Conservation (phyloP, 345 rosid species). For the Luvunga scandens region DNA sequence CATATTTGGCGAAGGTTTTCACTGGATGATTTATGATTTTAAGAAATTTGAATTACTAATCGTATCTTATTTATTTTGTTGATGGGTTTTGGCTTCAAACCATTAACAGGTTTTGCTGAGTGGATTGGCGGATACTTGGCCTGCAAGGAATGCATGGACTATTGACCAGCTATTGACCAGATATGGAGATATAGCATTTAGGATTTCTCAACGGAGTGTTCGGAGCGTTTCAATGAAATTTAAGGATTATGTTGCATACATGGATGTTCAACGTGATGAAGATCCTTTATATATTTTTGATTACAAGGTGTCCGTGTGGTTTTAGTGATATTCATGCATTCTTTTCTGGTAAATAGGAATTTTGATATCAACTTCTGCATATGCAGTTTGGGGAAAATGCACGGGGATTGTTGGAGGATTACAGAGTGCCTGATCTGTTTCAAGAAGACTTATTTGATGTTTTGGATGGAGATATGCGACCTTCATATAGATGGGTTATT, state of each 20-base stretch:
- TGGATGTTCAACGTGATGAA: conserved; percentile 80
- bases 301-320: conserved; percentile 53
- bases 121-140: conserved; percentile 86
- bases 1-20: too few relatives aligned
- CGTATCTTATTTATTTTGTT: background rate
- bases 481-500: conserved; percentile 90
- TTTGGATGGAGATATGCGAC: conserved; percentile 68
- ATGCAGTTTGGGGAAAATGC: conserved; percentile 87
- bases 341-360: background rate
- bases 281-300: conserved; percentile 95
- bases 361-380: conserved; percentile 10
- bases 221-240: conserved; percentile 63
- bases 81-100: conserved; percentile 11
- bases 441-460: conserved; percentile 86
- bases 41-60: background rate
- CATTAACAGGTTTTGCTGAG: conserved; percentile 63
- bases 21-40: background rate
- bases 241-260: conserved; percentile 79
- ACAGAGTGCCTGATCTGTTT: conserved; percentile 76
- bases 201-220: conserved; percentile 80
- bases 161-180: conserved; percentile 57
- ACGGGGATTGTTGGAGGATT: conserved; percentile 74
- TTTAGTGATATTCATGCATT: background rate
- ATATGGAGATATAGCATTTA: conserved; percentile 69
- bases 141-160: conserved; percentile 83